Percentiles rank a stretch among this genome's conserved stretches.
Conservation (phyloP, 306 rosid genomes). For the Vigna angularis region DNA sequence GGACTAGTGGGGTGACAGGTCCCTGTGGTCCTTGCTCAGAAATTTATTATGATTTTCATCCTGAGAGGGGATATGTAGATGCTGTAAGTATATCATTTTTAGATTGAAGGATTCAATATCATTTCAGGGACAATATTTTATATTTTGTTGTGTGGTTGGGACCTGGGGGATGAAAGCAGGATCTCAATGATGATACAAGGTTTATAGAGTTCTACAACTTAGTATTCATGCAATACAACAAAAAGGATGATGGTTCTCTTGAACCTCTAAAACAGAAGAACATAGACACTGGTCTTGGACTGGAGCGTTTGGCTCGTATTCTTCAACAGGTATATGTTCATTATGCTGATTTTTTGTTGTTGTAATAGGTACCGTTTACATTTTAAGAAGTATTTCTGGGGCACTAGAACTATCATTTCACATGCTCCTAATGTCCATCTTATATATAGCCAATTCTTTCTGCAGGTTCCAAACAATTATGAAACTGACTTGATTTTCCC, state of each 20-base stretch:
- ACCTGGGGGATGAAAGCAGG: constrained; percentile 58
- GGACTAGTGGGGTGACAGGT: constrained; percentile 91
- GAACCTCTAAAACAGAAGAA: constrained; percentile 93
- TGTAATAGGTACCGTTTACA: constrained; percentile 21
- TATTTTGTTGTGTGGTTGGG: constrained; percentile 35
- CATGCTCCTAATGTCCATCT: constrained; percentile 35
- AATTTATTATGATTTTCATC: constrained; percentile 92
- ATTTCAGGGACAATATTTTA: constrained; percentile 31
- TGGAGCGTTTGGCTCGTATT: constrained; percentile 94
- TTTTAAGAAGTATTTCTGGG: constrained; percentile 8
- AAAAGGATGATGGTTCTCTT: constrained; percentile 81
- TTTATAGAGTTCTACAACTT: constrained; percentile 92
- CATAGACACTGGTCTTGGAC: constrained; percentile 95
- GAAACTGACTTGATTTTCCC: constrained; percentile 98
- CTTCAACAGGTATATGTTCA: constrained; percentile 74
- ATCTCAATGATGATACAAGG: constrained; percentile 86
- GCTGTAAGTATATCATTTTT: constrained; percentile 55
- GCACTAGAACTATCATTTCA: constrained; percentile 28
- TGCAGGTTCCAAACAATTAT: constrained; percentile 93
- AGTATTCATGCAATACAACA: constrained; percentile 97
- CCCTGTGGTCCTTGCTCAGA: constrained; percentile 99
- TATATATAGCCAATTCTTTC: constrained; percentile 40
- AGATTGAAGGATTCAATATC: constrained; percentile 32
- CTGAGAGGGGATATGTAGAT: constrained; percentile 73
- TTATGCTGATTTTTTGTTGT: constrained; percentile 29